These are phyloP conservation scores for Xerophyta viscosa DNA, from an alignment of 106 monocot species.

Conservation along the genomic window DNA sequence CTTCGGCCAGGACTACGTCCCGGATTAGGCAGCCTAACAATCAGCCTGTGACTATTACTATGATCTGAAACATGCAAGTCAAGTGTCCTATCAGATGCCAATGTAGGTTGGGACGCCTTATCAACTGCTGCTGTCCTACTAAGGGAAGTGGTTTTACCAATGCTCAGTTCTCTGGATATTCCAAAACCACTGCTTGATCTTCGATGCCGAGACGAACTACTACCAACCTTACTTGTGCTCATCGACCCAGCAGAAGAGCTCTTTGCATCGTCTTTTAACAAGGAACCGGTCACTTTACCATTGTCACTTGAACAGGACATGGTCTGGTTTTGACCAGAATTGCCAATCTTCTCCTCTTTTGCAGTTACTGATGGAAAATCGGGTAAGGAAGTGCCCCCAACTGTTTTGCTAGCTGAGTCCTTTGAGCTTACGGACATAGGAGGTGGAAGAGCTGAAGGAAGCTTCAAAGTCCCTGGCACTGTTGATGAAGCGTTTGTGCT, in stretches of 20 bases:
- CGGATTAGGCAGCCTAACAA: constrained; percentile 51
- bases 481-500: constrained; percentile 25
- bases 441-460: constrained; percentile 11
- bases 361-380: constrained; percentile 14
- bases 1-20: constrained; percentile 43
- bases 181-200: constrained; percentile 49
- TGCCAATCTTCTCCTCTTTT: constrained; percentile 62
- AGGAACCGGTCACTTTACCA: constrained; percentile 24
- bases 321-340: constrained; percentile 55
- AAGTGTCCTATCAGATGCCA: constrained; percentile 20
- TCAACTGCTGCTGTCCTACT: constrained; percentile 19
- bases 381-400: constrained; percentile 6
- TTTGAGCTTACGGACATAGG: constrained; percentile 27
- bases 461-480: constrained; percentile 28
- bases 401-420: constrained; percentile 27
- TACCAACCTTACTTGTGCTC: constrained; percentile 25
- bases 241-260: constrained; percentile 43
- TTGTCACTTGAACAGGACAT: constrained; percentile 61
- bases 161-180: constrained; percentile 21
- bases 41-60: constrained; percentile 42
- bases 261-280: constrained; percentile 52
- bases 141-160: constrained; percentile 23
- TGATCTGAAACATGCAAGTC: constrained; percentile 31
- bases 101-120: constrained; percentile 23
- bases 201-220: constrained; percentile 39